Evolutionary conservation across 164 flowering plant genomes (phyloP).

Genomic region (Saururus chinensis): DNA sequence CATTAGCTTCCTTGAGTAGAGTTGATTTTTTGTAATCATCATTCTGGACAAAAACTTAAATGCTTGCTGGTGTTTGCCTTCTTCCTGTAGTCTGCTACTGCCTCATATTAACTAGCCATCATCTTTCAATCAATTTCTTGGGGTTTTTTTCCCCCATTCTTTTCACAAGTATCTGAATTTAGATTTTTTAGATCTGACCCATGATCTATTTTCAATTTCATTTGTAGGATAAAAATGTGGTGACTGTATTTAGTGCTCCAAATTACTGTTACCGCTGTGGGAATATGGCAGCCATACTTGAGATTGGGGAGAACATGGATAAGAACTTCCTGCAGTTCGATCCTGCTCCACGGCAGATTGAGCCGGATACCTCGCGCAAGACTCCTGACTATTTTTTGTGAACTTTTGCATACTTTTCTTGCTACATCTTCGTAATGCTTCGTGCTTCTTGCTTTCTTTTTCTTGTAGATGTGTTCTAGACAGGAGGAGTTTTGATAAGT

Average conservation of each 20-base stretch:
- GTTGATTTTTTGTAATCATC: no score
- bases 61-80: neutral
- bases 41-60: neutral
- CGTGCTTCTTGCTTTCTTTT: constrained; percentile 9
- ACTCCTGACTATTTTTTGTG: constrained; percentile 44
- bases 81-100: no score
- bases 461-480: constrained; percentile 23
- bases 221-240: constrained; percentile 41
- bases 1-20: neutral
- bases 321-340: constrained; percentile 43
- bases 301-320: constrained; percentile 40
- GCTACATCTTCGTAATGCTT: constrained; percentile 9
- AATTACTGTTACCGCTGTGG: constrained; percentile 46
- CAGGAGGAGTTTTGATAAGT: constrained; percentile 16
- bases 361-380: constrained; percentile 39
- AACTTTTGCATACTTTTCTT: constrained; percentile 5
- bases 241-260: constrained; percentile 42
- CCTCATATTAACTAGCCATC: no score
- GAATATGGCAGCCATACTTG: constrained; percentile 46
- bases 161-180: neutral
- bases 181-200: neutral
- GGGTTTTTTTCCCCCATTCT: neutral
- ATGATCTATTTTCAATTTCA: neutral
- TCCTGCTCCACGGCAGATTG: constrained; percentile 38
- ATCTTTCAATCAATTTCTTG: neutral